Evolutionary conservation across 208 protist species (phyloP).

Genomic region (Trypanosoma melophagium): DNA sequence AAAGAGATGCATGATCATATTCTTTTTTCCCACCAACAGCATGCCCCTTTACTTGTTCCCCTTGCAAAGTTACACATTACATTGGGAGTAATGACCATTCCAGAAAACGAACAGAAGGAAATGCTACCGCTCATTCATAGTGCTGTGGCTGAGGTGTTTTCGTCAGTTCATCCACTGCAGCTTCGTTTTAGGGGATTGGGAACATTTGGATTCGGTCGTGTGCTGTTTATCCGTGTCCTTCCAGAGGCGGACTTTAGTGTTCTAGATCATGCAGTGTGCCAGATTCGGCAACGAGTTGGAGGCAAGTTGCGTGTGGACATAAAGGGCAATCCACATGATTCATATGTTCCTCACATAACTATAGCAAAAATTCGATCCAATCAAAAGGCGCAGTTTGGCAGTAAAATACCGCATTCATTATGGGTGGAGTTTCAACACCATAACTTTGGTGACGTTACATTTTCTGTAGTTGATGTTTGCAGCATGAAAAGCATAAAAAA

Average conservation of each 20-base stretch:
- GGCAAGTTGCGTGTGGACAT: conserved; percentile 63
- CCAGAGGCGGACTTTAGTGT: conserved; percentile 61
- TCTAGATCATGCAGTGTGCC: conserved; percentile 59
- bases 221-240: conserved; percentile 71
- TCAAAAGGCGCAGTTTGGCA: conserved; percentile 51
- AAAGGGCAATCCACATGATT: conserved; percentile 88
- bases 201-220: conserved; percentile 75
- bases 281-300: conserved; percentile 52
- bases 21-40: conserved; percentile 55
- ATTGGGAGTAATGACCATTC: conserved; percentile 74
- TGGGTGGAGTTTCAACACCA: conserved; percentile 75
- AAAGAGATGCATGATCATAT: conserved; percentile 76
- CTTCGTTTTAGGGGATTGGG: conserved; percentile 81
- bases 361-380: conserved; percentile 75
- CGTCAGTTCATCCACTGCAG: conserved; percentile 48
- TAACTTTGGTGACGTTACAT: conserved; percentile 86
- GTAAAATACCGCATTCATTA: conserved; percentile 49
- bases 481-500: conserved; percentile 61
- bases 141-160: conserved; percentile 48
- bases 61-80: conserved; percentile 76
- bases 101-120: conserved; percentile 17
- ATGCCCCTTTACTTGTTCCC: conserved; percentile 68
- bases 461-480: conserved; percentile 66
- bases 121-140: conserved; percentile 37
- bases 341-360: conserved; percentile 88